Base-by-base conservation (phyloP, 257 asterid species). In the Fraxinus pennsylvanica region DNA sequence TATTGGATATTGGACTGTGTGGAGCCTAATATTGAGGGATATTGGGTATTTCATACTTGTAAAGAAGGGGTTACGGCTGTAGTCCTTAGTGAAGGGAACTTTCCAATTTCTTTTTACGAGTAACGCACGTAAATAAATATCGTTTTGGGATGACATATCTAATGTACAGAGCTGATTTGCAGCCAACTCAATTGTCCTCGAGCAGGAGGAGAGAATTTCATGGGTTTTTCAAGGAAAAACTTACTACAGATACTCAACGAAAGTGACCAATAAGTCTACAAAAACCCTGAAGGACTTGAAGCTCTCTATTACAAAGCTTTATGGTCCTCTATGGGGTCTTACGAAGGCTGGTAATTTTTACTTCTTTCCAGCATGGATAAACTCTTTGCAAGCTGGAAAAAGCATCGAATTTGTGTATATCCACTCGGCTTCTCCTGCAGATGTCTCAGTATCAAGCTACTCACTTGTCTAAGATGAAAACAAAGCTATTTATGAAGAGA, bases 281-380 rank as follows among this genome's bases (percentile, higher is more conserved):
- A 90, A 91, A 89, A 92, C 88, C 41, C 78, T 96, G 79, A 89
- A 85, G 90, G 90, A 87, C 76, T 80, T 96, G 83, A 92, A 92
- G 85, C 80, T 96, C 68, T 83, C 87, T 25, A 85, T 96, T 74
- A 66, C 89, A 45, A 84, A 88, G 85, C 97, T 96, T 74, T 92
- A 89, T 22, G 99, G 99, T 39, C 99, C 99, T 77, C 74, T 93
- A 3, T 93, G 99, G 99, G 99, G 99, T 69, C 97, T 96, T 2
- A 88, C 87, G 38, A 92, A 90, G 77, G 76, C 86, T 6, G 97
- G 97, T 7, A 76, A 86, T 78, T 88, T 94, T n/a, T 96, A 86
- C 90, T 77, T 73, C 9, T 90, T 93, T 82, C 99, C 99, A 13
- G 19, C 97, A 65, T 96, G 99, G 99, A 74, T 85, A 74, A 90